These are phyloP conservation scores for Thraustotheca clavata DNA, from an alignment of 352 stramenopile genomes.

Conservation along the genomic window DNA sequence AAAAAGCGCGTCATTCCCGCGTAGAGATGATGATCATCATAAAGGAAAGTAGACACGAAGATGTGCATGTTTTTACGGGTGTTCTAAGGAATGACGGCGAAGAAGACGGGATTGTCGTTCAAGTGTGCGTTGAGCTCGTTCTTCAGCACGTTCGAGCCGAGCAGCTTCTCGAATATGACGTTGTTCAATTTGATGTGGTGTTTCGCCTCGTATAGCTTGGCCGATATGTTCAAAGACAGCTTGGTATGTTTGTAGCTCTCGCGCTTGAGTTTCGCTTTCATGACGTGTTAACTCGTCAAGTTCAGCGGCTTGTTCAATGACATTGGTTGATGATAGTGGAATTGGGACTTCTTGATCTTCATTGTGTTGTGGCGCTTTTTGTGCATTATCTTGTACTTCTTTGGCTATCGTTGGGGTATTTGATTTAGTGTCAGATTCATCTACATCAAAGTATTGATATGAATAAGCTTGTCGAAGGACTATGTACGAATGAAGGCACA, in stretches of 20 bases:
- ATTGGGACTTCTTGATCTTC: too few relatives aligned
- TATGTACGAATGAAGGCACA: too few relatives aligned
- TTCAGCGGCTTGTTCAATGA: not conserved
- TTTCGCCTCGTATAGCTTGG: slow-evolving; percentile 48
- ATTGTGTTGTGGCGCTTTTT: too few relatives aligned
- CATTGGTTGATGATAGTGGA: not conserved
- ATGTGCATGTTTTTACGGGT: too few relatives aligned
- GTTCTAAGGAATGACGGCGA: not conserved
- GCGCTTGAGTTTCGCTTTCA: slow-evolving; percentile 29
- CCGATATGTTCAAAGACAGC: slow-evolving; percentile 50
- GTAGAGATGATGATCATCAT: too few relatives aligned
- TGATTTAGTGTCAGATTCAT: too few relatives aligned
- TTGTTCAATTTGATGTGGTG: slow-evolving; percentile 51
- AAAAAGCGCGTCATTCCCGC: too few relatives aligned
- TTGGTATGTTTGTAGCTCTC: slow-evolving; percentile 32
- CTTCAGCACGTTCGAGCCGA: slow-evolving; percentile 40
- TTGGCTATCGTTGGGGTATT: too few relatives aligned
- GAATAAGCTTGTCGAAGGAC: too few relatives aligned
- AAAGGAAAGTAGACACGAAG: too few relatives aligned
- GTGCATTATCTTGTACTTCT: too few relatives aligned
- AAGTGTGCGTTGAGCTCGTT: slow-evolving; percentile 31
- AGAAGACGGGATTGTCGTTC: slow-evolving; percentile 26
- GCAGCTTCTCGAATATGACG: slow-evolving; percentile 39
- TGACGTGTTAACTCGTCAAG: slow-evolving; percentile 16
- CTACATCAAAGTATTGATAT: too few relatives aligned